These are phyloP conservation scores for Phaeosphaeria sp. DNA, from an alignment of 2,329 filamentous ascomycete species.

Conservation along the genomic window DNA sequence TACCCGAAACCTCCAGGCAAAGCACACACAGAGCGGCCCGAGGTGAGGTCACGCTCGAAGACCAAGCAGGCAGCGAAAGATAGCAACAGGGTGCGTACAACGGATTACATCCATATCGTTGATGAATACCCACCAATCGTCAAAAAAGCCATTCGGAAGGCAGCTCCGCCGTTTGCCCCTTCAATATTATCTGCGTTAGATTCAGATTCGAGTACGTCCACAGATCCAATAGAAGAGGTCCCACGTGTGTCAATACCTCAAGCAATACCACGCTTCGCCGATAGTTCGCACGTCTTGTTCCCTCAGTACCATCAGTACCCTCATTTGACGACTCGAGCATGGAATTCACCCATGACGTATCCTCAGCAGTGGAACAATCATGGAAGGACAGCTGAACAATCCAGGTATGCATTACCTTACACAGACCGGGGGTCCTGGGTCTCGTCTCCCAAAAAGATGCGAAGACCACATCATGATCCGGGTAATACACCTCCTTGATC, in stretches of 20 bases:
- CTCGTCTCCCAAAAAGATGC: constrained; percentile 1
- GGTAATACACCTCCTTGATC: constrained; percentile 28
- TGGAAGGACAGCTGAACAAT: constrained; percentile 1
- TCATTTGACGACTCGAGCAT: constrained; percentile 7
- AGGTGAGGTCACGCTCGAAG: not conserved
- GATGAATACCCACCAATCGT: constrained; percentile 29
- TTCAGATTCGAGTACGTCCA: constrained; percentile 15
- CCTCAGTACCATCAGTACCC: constrained; percentile 17
- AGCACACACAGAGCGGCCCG: not conserved
- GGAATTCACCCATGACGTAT: constrained; percentile 15
- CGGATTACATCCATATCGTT: constrained; percentile 29
- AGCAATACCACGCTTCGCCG: constrained; percentile 11
- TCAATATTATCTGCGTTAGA: constrained; percentile 15
- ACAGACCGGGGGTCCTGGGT: constrained; percentile 6
- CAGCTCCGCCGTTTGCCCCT: not conserved
- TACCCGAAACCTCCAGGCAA: constrained; percentile 7
- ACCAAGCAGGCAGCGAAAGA: not conserved
- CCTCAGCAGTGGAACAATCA: constrained; percentile 19
- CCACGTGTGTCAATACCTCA: constrained; percentile 25
- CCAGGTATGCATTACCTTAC: constrained; percentile 29
- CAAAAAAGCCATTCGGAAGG: constrained; percentile 14
- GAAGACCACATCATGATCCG: constrained; percentile 17
- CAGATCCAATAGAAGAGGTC: constrained; percentile 22
- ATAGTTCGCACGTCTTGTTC: constrained; percentile 11
- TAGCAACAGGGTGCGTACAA: not conserved